A percentile compares a stretch with the other conserved stretches of the same genome.
These are phyloP conservation scores for Sanghuangporus sanghuang DNA, from an alignment of 1,284 basidiomycete genomes.

Conservation along the genomic window DNA sequence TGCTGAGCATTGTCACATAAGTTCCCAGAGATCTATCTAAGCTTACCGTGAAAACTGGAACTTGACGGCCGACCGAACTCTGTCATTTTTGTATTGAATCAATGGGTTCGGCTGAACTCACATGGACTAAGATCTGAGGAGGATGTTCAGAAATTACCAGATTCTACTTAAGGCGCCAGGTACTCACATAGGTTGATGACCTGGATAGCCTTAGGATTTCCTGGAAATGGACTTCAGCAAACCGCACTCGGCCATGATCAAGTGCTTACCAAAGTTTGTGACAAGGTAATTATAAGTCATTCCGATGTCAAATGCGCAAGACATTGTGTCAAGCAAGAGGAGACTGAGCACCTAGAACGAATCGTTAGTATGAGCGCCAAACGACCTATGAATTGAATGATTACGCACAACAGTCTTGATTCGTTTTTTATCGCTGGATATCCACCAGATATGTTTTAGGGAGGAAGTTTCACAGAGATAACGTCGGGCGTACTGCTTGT, in stretches of 20 bases:
- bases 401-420: neutral
- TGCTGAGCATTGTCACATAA: neutral
- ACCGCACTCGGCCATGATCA: neutral
- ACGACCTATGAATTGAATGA: neutral
- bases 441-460: neutral
- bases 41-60: too few species aligned
- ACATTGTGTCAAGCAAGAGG: constrained; percentile 32
- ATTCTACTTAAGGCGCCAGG: neutral
- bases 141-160: neutral
- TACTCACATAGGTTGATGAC: neutral
- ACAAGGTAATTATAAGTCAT: constrained; percentile 35
- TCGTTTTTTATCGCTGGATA: neutral
- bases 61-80: too few species aligned
- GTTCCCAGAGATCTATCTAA: too few species aligned
- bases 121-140: neutral
- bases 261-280: constrained; percentile 31
- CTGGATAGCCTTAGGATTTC: neutral
- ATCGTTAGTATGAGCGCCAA: neutral
- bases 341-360: constrained; percentile 27
- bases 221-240: neutral
- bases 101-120: neutral
- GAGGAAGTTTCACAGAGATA: neutral
- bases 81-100: too few species aligned
- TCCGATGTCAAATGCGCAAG: constrained; percentile 29
- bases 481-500: constrained; percentile 25